Evolutionary conservation across 2,329 filamentous ascomycete genomes (phyloP), one percentile per base, ranked within the genome.

Genomic region (Nothomitra cinnamomea): DNA sequence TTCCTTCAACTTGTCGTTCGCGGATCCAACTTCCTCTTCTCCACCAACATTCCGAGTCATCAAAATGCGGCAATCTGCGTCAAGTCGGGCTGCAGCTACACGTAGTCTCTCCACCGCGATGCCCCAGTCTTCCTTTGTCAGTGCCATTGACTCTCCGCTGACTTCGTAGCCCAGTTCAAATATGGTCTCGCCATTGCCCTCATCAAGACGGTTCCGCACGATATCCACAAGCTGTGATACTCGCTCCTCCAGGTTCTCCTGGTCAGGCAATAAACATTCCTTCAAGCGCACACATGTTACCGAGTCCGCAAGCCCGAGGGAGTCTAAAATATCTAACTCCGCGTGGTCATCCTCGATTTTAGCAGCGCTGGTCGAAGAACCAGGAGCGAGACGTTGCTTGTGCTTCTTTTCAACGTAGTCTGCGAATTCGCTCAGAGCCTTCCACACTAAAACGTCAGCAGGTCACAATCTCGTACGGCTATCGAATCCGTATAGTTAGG

Each of bases 381-480:
- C 64, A 63, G 19, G 62, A 60, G 45, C 60, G 65, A 61, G 8
- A 65, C 58, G 12, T 64, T 62, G 54, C 52, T 82, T 81, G 67
- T 96, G 92, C 66, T 96, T 89, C 66, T 88, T 85, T 67, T 96
- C 88, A 59, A 95, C 92, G 63, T 95, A 96, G 63, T 98, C 92
- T 67, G 89, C 88, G 66, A 98, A 98, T 62, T 96, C 92, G 71
- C 85, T 92, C 54, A 98, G 76, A 12, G 90, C 89, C 78, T 82
- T 54, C 35, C 41, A 24, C 38, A 24, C 25, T 17, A 19, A 28
- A 24, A 45, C 1, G 25, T 24, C n/a, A 28, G 19, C 12, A 32
- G 12, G 5, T 48, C 7, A 49, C 35, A n/a, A 2, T 17, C 24
- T 3, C 22, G 32, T 28, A 52, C 58, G 36, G 51, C 49, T 28